Evolutionary conservation across 345 rosid genomes (phyloP).

Genomic region (Dipteronia sinensis): DNA sequence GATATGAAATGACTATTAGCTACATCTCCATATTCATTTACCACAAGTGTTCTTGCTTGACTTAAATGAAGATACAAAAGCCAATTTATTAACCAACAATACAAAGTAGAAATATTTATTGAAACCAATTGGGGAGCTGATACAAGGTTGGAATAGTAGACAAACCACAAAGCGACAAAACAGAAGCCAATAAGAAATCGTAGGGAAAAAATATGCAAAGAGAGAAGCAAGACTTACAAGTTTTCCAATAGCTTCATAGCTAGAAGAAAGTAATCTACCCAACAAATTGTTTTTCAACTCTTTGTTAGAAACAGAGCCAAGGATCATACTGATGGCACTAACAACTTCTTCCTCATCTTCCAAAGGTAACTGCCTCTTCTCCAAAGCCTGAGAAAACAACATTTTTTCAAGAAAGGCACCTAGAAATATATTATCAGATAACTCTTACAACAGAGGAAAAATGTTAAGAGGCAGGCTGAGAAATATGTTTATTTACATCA

Average conservation of each 20-base stretch:
- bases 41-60: not conserved
- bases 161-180: not conserved
- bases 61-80: not conserved
- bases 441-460: not conserved
- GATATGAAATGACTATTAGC: not conserved
- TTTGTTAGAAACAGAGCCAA: conserved; percentile 63
- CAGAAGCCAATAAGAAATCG: not conserved
- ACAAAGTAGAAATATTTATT: not conserved
- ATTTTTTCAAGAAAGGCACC: not conserved
- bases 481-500: not conserved
- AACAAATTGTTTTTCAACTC: conserved; percentile 80
- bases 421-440: not conserved
- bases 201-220: conserved; percentile 13
- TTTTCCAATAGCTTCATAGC: conserved; percentile 78
- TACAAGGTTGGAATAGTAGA: not conserved
- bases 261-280: conserved; percentile 78
- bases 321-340: conserved; percentile 68
- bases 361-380: conserved; percentile 68
- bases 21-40: not conserved
- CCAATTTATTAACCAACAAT: not conserved
- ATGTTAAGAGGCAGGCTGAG: not conserved
- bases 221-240: conserved; percentile 61
- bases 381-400: conserved; percentile 54
- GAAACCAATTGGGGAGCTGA: not conserved
- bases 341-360: conserved; percentile 94